Evolutionary conservation across 306 rosid species (phyloP).

Genomic region (Sphenostylis stenocarpa): DNA sequence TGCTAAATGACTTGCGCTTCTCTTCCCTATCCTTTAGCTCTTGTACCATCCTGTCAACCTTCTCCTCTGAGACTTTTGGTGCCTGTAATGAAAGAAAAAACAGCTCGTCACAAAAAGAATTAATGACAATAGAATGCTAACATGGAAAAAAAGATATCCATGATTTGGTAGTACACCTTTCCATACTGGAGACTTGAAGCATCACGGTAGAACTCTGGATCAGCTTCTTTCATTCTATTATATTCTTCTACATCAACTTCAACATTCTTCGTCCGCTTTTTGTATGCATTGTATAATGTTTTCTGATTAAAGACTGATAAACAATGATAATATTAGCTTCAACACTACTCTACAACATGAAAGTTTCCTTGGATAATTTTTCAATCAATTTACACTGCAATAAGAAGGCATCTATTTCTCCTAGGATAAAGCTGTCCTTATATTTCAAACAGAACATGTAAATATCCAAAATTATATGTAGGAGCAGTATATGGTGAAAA

Average conservation of each 20-base stretch:
- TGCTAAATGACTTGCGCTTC: constrained; percentile 80
- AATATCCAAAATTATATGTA: background rate
- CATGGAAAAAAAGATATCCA: background rate
- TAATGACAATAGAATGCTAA: background rate
- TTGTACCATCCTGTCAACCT: constrained; percentile 91
- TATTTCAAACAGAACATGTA: background rate
- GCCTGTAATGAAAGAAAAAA: constrained; percentile 53
- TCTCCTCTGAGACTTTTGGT: constrained; percentile 75
- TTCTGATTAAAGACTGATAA: constrained; percentile 90
- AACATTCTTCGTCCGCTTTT: constrained; percentile 79
- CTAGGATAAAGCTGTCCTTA: background rate
- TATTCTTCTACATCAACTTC: constrained; percentile 77
- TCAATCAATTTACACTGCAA: background rate
- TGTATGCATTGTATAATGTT: constrained; percentile 82
- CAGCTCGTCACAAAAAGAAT: background rate
- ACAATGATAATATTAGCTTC: constrained; percentile 23
- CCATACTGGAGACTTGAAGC: constrained; percentile 97
- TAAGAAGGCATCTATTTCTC: background rate
- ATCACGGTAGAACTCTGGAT: constrained; percentile 98
- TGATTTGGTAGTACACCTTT: constrained; percentile 57
- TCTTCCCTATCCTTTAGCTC: constrained; percentile 85
- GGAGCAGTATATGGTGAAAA: background rate
- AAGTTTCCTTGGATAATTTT: background rate
- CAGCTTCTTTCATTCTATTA: constrained; percentile 92
- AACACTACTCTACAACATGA: background rate